phyloP scores from a whole-genome alignment of 768 basidiomycete genomes.

The Mycena chlorophos region DNA sequence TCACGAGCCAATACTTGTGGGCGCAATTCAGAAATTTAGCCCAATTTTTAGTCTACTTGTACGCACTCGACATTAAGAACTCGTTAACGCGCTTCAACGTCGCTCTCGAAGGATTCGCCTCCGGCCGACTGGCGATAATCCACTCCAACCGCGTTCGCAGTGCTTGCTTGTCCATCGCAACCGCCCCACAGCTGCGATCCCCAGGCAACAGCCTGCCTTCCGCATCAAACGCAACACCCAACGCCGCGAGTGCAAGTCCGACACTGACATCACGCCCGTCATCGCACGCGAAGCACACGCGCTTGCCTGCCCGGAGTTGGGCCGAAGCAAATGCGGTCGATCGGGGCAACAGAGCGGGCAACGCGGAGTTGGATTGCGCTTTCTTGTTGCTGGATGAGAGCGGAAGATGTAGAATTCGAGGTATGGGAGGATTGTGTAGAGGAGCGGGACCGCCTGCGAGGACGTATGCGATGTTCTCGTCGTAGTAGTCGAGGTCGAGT shows the following conservation, averaged over 20 bases:
- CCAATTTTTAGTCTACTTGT: too few relatives aligned
- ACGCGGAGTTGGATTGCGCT: constrained; percentile 47
- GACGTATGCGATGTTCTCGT: constrained; percentile 28
- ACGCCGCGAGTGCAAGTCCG: constrained; percentile 59
- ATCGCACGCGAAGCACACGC: constrained; percentile 54
- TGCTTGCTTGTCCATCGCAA: constrained; percentile 49
- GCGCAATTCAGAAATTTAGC: too few relatives aligned
- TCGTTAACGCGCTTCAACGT: constrained; percentile 81
- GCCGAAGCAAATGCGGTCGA: constrained; percentile 46
- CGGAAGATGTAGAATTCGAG: constrained; percentile 23
- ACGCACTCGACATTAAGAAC: constrained; percentile 52
- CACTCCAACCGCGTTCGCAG: constrained; percentile 80
- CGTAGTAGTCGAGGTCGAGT: constrained; percentile 24
- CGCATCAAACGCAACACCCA: constrained; percentile 61
- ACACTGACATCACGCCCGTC: constrained; percentile 63
- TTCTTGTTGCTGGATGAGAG: constrained; percentile 54
- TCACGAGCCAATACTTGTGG: too few relatives aligned
- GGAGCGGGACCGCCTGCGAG: constrained; percentile 22
- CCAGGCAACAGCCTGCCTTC: constrained; percentile 37
- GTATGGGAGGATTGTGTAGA: not conserved
- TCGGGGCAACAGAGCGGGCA: constrained; percentile 49
- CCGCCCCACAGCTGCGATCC: not conserved
- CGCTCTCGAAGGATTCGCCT: constrained; percentile 80
- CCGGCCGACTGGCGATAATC: constrained; percentile 75
- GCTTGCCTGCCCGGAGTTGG: constrained; percentile 36